phyloP scores from a whole-genome alignment of 2,329 filamentous ascomycete species.

The Trichoderma polysporum region DNA sequence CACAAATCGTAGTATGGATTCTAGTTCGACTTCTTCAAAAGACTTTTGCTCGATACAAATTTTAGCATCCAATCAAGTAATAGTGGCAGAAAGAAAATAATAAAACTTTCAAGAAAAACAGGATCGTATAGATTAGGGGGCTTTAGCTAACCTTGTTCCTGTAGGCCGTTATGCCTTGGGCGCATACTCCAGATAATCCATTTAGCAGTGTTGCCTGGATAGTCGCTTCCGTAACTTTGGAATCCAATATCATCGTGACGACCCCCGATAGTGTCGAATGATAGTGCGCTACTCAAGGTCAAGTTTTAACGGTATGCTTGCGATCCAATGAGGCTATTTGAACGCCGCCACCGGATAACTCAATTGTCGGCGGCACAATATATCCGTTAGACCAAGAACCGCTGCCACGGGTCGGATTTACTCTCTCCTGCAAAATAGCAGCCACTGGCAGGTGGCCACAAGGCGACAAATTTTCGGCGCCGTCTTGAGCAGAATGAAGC shows the following conservation, averaged over 20 bases:
- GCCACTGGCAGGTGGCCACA: background rate
- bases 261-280: background rate
- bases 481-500: background rate
- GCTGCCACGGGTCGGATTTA: slow-evolving; percentile 1
- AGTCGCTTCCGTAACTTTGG: slow-evolving; percentile 17
- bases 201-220: slow-evolving; percentile 16
- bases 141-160: background rate
- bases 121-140: background rate
- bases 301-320: background rate
- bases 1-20: slow-evolving; percentile 10
- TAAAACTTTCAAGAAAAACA: too few relatives aligned
- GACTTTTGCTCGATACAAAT: background rate
- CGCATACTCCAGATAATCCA: slow-evolving; percentile 8
- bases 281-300: background rate
- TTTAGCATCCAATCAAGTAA: background rate
- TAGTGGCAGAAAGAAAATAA: background rate
- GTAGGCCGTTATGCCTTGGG: slow-evolving; percentile 16
- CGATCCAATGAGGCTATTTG: slow-evolving; percentile 18
- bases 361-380: background rate
- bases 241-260: slow-evolving; percentile 5
- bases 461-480: background rate
- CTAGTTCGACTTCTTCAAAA: slow-evolving; percentile 6
- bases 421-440: background rate
- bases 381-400: slow-evolving; percentile 12
- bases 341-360: slow-evolving; percentile 16